Conservation (phyloP, 495 filamentous ascomycete species). For the Cudoniella acicularis region DNA sequence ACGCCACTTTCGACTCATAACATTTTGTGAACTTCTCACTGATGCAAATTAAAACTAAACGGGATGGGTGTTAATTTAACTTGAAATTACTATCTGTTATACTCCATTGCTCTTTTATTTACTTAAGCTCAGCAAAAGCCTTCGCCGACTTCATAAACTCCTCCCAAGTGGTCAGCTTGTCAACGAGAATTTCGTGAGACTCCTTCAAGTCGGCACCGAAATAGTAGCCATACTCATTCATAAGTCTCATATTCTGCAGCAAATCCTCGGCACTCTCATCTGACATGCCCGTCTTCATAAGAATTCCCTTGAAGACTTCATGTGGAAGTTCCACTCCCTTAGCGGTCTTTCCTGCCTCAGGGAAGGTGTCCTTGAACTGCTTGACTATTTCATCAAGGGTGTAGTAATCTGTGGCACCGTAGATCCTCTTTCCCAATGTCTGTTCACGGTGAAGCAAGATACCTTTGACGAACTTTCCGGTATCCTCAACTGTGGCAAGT, state of each 20-base stretch:
- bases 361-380: slow-evolving; percentile 43
- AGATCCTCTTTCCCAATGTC: slow-evolving; percentile 39
- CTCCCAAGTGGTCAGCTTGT: slow-evolving; percentile 38
- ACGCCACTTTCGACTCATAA: too few relatives aligned
- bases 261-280: slow-evolving; percentile 43
- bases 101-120: not conserved
- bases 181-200: slow-evolving; percentile 31
- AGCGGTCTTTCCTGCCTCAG: slow-evolving; percentile 45
- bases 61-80: too few relatives aligned
- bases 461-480: slow-evolving; percentile 53
- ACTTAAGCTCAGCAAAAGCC: slow-evolving; percentile 30
- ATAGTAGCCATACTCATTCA: slow-evolving; percentile 49
- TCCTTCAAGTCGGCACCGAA: slow-evolving; percentile 37
- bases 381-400: slow-evolving; percentile 43
- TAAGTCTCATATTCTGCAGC: slow-evolving; percentile 49
- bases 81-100: not conserved
- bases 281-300: slow-evolving; percentile 35
- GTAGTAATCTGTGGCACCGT: slow-evolving; percentile 48
- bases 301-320: slow-evolving; percentile 42
- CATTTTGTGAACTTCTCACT: too few relatives aligned
- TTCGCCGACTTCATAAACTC: slow-evolving; percentile 31
- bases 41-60: too few relatives aligned
- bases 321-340: slow-evolving; percentile 34
- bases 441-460: slow-evolving; percentile 39
- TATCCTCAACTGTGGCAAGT: slow-evolving; percentile 49